A percentile compares a stretch with the other conserved stretches of the same genome.
Evolutionary conservation across 192 early-diverging fungal genomes (phyloP).

Genomic region (Backusella liffmaniae): DNA sequence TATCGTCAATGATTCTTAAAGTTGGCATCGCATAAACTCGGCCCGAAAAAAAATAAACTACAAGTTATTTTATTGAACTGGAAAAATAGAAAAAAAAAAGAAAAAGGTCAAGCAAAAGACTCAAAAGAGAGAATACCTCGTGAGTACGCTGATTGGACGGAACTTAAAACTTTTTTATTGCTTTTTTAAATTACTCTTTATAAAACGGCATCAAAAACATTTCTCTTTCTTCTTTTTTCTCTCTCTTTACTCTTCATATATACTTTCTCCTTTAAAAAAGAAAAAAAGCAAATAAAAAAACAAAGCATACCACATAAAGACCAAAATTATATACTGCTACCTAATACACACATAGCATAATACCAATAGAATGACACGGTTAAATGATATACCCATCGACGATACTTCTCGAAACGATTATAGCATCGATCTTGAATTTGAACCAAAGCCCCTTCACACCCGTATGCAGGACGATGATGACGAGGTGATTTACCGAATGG

Average conservation of each 20-base stretch:
- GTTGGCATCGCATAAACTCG: conserved; percentile 13
- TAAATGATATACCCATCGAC: not conserved
- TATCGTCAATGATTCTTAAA: conserved; percentile 5
- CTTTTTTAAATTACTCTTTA: not conserved
- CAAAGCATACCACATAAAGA: too few species aligned
- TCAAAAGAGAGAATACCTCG: not conserved
- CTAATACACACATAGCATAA: not conserved
- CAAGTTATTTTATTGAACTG: conserved; percentile 1
- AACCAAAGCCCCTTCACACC: not conserved
- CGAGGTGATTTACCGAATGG: conserved; percentile 14
- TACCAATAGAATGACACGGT: not conserved
- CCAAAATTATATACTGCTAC: not conserved
- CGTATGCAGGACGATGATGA: not conserved
- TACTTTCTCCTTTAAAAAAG: not conserved
- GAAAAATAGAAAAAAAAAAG: not conserved
- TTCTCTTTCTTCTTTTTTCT: not conserved
- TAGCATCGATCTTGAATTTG: conserved; percentile 9
- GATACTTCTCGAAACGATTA: not conserved
- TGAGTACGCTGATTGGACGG: not conserved
- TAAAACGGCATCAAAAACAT: not conserved
- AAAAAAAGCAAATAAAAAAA: not conserved
- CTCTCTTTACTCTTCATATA: not conserved
- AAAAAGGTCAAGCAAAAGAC: not conserved
- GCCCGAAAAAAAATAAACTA: not conserved
- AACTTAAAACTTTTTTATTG: conserved; percentile 11